Base-by-base conservation (phyloP, 371 early-diverging fungal genomes). In the Mucor velutinosus region DNA sequence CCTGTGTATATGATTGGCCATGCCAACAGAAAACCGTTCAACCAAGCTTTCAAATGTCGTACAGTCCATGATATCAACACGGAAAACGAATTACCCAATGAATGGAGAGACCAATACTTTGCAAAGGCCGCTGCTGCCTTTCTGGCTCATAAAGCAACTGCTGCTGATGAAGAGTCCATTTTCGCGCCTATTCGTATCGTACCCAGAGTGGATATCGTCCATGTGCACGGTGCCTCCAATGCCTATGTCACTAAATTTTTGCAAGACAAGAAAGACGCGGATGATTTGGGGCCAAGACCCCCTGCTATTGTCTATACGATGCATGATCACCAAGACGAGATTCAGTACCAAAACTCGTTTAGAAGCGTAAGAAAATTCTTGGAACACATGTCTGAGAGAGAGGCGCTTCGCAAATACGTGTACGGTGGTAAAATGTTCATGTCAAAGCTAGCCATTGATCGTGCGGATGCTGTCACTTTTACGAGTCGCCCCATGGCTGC, bases 51-150 rank as follows among this genome's bases (percentile, higher is more conserved):
- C 68, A 73, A 79, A 25, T 77, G 73, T 32, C 73, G 75, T 33
- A 79, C 75, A 10, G 60, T 67, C 0, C 67, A 78, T 3, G 78
- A 85, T 15, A 88, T 90, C 30, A 79, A 90, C 64, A 75, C 69
- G 3, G 77, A 83, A 11, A 85, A 86, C 23, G 84, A 77, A 1
- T 69, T 90, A 14, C 87, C 88, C 0, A 75, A 70, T 19, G 90
- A 90, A 67, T 90, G 90, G 89, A 79, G 80, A 58, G 88, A 90
- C 71, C 85, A 87, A 6, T 90, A 82, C 53, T 90, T 90, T 67
- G 74, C 76, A 35, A 90, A 90, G 71, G 90, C 89, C 1, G 88
- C 78, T 0, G 88, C 90, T 5, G 73, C 81, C 1, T 87, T 90
- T 65, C 73, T 90, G 29, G 79, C 84, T 25, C 81, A 84, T 62